Conservation (phyloP, 225 moss, liverwort and hornwort species). For the Polytrichum formosum region DNA sequence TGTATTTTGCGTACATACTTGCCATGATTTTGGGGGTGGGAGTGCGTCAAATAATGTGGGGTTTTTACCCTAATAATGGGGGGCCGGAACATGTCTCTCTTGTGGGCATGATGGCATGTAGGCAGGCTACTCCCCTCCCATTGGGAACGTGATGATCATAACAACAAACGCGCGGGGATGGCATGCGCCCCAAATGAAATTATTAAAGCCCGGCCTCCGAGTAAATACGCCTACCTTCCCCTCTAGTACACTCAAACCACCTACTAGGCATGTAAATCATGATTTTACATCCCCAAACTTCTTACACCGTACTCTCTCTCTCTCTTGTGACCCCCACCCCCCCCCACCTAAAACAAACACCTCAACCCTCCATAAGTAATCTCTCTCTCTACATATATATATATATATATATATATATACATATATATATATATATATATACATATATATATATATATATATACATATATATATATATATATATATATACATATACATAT, state of each 20-base stretch:
- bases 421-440: no score
- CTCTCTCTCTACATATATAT: no score
- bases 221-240: slow-evolving; percentile 18
- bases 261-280: slow-evolving; percentile 14
- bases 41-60: not conserved
- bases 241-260: slow-evolving; percentile 19
- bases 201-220: slow-evolving; percentile 6
- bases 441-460: no score
- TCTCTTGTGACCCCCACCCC: no score
- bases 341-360: no score
- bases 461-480: no score
- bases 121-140: slow-evolving; percentile 1
- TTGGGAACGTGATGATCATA: slow-evolving; percentile 3
- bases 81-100: not conserved
- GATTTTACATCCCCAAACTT: slow-evolving; percentile 6
- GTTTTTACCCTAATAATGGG: not conserved
- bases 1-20: not conserved
- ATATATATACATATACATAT: no score
- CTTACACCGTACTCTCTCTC: not conserved
- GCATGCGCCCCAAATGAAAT: not conserved
- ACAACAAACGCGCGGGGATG: not conserved
- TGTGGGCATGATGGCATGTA: slow-evolving; percentile 11
- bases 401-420: no score
- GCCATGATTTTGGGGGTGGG: not conserved
- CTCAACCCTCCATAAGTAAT: no score